A percentile compares a stretch with the other conserved stretches of the same genome.
Evolutionary conservation across 2,329 filamentous ascomycete species (phyloP).

Genomic region (Beauveria pseudobassiana): DNA sequence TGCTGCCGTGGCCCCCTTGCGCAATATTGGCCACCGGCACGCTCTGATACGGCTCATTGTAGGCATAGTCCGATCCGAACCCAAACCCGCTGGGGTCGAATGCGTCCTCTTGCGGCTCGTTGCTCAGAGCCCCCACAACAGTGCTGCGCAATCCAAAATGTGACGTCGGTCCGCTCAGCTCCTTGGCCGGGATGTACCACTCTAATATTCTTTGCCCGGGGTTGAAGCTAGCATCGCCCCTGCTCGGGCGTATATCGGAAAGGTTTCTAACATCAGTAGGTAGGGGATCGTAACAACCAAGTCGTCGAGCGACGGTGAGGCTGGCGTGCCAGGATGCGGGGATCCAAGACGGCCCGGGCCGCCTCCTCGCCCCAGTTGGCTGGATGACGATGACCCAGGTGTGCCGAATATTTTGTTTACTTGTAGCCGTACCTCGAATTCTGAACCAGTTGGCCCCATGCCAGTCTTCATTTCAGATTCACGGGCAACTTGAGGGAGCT

Average conservation of each 20-base stretch:
- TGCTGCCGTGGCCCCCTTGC: slow-evolving; percentile 17
- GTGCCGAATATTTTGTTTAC: slow-evolving; percentile 57
- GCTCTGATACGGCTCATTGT: slow-evolving; percentile 51
- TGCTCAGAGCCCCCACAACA: slow-evolving; percentile 57
- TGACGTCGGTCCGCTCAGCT: slow-evolving; percentile 58
- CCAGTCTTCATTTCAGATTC: slow-evolving; percentile 71
- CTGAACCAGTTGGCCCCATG: slow-evolving; percentile 65
- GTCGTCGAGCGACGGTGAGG: slow-evolving; percentile 62
- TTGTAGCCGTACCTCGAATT: slow-evolving; percentile 80
- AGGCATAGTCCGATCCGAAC: slow-evolving; percentile 43
- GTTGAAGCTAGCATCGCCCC: slow-evolving; percentile 77
- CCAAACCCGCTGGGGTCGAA: slow-evolving; percentile 46
- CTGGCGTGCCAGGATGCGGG: slow-evolving; percentile 45
- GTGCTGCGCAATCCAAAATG: slow-evolving; percentile 73
- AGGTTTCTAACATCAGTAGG: slow-evolving; percentile 74
- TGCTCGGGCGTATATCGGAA: slow-evolving; percentile 70
- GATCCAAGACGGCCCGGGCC: slow-evolving; percentile 34
- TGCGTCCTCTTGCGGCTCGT: slow-evolving; percentile 41
- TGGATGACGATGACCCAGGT: slow-evolving; percentile 26
- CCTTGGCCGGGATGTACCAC: slow-evolving; percentile 76
- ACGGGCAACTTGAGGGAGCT: slow-evolving; percentile 75
- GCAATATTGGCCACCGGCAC: slow-evolving; percentile 27
- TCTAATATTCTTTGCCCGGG: slow-evolving; percentile 65
- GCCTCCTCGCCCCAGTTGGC: slow-evolving; percentile 32
- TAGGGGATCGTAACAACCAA: slow-evolving; percentile 68